Base-by-base conservation (phyloP, 352 stramenopile species). In the Phytophthora boehmeriae region DNA sequence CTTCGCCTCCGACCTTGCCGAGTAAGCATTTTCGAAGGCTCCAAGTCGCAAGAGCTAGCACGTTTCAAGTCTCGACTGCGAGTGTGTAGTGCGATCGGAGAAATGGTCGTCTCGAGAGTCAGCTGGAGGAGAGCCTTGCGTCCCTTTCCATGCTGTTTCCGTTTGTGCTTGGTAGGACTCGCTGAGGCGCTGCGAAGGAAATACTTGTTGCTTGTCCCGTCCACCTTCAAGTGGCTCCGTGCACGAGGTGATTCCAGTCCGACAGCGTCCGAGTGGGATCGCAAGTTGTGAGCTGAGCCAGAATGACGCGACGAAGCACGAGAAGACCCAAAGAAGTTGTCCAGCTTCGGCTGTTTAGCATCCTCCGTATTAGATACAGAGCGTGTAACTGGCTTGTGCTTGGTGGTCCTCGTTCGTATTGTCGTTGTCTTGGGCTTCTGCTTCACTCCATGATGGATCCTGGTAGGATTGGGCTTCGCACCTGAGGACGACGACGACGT, bases 341-440 rank as follows among this genome's bases (percentile, higher is more conserved):
- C 71, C 38, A 86, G 41, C 5, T 72, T 78, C 36, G 75, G 71
- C 52, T 86, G 76, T 14, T 77, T 83, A 20, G 59, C 54, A 55
- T 73, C 55, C 16, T 52, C 35, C 50, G 43, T 30, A 20, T 62
- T 67, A 16, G 52, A 61, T 25, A 52, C 41, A 4, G 68, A 73
- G 27, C 68, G 60, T 9, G 68, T 78, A n/a, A 70, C 22, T 0
- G 59, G 64, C 47, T 58, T 60, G n/a, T 73, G 63, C 6, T 36
- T 53, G 2, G 58, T 32, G 11, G 43, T 64, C 8, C 49, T 62
- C 11, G 63, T 71, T 10, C 16, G 25, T 20, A 59, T 57, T 8
- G 56, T 5, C 5, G 28, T 27, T 11, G 54, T 11, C 16, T 45
- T 68, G 13, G 32, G 23, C 17, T 66, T 70, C 30, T 56, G 52